Conservation (phyloP, 371 early-diverging fungal genomes). For the Coemansia sp. region DNA sequence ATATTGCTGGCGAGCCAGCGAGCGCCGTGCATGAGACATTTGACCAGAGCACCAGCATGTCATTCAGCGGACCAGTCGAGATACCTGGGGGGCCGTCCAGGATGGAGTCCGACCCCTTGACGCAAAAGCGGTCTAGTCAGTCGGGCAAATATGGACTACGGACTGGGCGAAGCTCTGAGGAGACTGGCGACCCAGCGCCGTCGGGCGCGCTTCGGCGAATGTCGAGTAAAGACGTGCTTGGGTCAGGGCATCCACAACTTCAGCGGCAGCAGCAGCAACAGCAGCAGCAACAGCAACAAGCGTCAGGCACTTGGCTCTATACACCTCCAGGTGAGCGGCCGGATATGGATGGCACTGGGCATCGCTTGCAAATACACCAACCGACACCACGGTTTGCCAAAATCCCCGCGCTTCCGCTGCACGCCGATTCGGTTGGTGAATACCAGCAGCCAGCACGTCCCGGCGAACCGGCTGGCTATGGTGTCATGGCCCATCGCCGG, state of each 20-base stretch:
- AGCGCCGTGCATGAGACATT: slow-evolving; percentile 1
- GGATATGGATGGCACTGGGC: not conserved
- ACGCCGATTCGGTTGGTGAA: not conserved
- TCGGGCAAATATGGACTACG: not conserved
- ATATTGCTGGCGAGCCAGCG: slow-evolving; percentile 15
- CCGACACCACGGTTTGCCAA: slow-evolving; percentile 15
- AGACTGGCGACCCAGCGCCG: slow-evolving; percentile 2
- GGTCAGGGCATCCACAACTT: not conserved
- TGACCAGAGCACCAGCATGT: slow-evolving; percentile 2
- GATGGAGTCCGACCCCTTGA: not conserved
- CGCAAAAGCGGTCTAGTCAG: slow-evolving; percentile 1
- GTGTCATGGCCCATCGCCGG: not conserved
- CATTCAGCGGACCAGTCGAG: slow-evolving; percentile 21
- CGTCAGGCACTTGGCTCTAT: slow-evolving; percentile 19
- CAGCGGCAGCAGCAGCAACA: not conserved
- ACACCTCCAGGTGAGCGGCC: slow-evolving; percentile 27
- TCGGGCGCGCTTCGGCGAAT: slow-evolving; percentile 3
- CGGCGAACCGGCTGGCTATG: not conserved
- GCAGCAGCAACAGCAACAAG: not conserved
- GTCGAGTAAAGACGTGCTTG: slow-evolving; percentile 11
- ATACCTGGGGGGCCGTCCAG: slow-evolving; percentile 4
- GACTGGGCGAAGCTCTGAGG: slow-evolving; percentile 10
- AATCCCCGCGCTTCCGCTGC: slow-evolving; percentile 13
- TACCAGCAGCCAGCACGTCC: slow-evolving; percentile 1
- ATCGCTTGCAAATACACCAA: slow-evolving; percentile 10